phyloP scores from a whole-genome alignment of 2,329 filamentous ascomycete species.

The Phyllachora maydis region DNA sequence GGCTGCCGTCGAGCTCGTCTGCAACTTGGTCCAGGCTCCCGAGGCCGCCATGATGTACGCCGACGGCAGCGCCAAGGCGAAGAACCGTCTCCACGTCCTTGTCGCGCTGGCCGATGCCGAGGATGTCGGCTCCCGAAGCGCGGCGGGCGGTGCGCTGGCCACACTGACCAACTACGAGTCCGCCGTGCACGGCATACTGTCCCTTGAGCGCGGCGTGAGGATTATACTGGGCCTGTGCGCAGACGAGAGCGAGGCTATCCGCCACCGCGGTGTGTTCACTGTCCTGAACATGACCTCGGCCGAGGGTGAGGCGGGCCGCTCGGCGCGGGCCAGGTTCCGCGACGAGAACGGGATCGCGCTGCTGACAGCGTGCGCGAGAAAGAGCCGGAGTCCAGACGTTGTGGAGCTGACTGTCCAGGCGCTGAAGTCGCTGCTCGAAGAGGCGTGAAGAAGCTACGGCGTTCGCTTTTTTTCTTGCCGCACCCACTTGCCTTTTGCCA shows the following conservation, averaged over 20 bases:
- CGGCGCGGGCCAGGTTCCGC: conserved; percentile 38
- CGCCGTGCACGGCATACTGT: conserved; percentile 50
- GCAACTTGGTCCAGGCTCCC: conserved; percentile 62
- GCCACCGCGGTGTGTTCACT: conserved; percentile 55
- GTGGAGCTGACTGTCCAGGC: conserved; percentile 51
- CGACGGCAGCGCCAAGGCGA: conserved; percentile 40
- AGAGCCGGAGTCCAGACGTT: conserved; percentile 47
- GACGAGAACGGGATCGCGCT: conserved; percentile 42
- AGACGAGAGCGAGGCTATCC: conserved; percentile 49
- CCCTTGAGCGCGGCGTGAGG: conserved; percentile 49
- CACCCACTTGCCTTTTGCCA: no score
- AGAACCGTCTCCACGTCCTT: conserved; percentile 60
- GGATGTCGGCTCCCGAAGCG: conserved; percentile 57
- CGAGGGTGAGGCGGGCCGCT: conserved; percentile 42
- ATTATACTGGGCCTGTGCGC: conserved; percentile 64
- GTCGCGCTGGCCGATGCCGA: conserved; percentile 77
- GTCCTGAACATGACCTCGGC: conserved; percentile 51
- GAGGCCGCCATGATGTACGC: conserved; percentile 50
- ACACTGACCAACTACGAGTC: conserved; percentile 62
- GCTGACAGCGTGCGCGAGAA: conserved; percentile 49
- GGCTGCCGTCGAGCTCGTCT: conserved; percentile 73
- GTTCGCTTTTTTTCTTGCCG: no score
- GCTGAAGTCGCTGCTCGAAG: conserved; percentile 43
- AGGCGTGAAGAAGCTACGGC: no score
- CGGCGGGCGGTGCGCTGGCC: conserved; percentile 74